Conservation (phyloP, 768 basidiomycete species). For the Pleurotus salmoneostramineus region DNA sequence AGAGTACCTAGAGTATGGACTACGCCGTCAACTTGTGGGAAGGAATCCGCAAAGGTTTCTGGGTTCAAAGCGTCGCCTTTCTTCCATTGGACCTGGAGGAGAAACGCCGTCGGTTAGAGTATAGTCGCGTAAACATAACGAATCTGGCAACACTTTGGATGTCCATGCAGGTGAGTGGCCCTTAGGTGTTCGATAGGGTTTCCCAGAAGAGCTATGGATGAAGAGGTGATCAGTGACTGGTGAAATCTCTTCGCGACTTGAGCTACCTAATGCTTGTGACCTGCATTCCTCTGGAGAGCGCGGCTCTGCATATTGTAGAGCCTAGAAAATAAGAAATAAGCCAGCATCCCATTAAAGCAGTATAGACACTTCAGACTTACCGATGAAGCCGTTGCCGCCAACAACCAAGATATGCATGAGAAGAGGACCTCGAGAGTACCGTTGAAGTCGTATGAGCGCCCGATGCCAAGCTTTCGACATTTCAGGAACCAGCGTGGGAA, state of each 20-base stretch:
- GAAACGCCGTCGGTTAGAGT: slow-evolving; percentile 14
- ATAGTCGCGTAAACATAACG: slow-evolving; percentile 4
- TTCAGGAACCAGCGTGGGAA: too few relatives aligned
- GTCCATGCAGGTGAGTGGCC: slow-evolving; percentile 90
- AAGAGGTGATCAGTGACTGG: too few relatives aligned
- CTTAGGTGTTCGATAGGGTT: slow-evolving; percentile 81
- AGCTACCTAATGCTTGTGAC: slow-evolving; percentile 86
- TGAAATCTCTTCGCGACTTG: neutral
- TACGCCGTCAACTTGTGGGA: slow-evolving; percentile 68
- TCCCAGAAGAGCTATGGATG: slow-evolving; percentile 71
- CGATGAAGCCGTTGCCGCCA: slow-evolving; percentile 98
- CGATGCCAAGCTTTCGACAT: too few relatives aligned
- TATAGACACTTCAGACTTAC: slow-evolving; percentile 29
- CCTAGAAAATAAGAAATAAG: slow-evolving; percentile 42
- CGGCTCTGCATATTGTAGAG: slow-evolving; percentile 89
- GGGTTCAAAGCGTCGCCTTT: slow-evolving; percentile 80
- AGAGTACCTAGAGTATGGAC: slow-evolving; percentile 94
- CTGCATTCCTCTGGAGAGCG: slow-evolving; percentile 76
- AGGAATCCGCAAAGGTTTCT: slow-evolving; percentile 61
- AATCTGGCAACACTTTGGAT: slow-evolving; percentile 46
- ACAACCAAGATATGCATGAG: slow-evolving; percentile 73
- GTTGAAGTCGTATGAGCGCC: too few relatives aligned
- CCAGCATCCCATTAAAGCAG: neutral
- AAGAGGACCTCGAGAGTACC: too few relatives aligned
- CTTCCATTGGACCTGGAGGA: slow-evolving; percentile 79